These are phyloP conservation scores for Crucibulum parvulum DNA, from an alignment of 1,284 basidiomycete genomes.

Conservation along the genomic window DNA sequence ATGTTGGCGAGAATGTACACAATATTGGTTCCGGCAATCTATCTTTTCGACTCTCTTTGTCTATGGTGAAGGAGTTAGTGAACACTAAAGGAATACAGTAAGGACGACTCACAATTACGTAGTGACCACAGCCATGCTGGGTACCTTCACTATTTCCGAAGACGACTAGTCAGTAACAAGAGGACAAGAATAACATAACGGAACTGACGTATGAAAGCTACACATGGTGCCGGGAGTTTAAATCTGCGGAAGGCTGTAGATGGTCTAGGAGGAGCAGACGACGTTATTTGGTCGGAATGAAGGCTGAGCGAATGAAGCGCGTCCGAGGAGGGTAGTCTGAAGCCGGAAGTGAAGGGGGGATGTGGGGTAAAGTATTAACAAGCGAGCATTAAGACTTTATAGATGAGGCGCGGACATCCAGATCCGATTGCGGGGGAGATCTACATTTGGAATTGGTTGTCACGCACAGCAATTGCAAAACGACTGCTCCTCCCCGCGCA, in stretches of 20 bases:
- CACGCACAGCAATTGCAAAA: too few species aligned
- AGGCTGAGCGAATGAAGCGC: too few species aligned
- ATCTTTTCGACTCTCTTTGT: constrained; percentile 64
- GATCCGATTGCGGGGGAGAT: too few species aligned
- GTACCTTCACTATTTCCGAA: constrained; percentile 67
- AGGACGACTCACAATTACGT: constrained; percentile 42
- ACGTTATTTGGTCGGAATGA: constrained; percentile 17
- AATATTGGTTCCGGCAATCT: constrained; percentile 67
- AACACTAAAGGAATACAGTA: constrained; percentile 23
- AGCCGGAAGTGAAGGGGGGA: too few species aligned
- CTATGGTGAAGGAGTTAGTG: constrained; percentile 39
- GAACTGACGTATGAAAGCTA: constrained; percentile 72
- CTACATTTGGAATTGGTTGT: too few species aligned
- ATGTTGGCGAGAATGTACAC: constrained; percentile 53
- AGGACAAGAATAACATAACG: constrained; percentile 12
- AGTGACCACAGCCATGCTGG: constrained; percentile 78
- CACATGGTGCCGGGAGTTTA: constrained; percentile 56
- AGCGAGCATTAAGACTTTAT: too few species aligned
- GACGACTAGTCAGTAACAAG: constrained; percentile 19
- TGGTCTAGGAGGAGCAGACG: background rate
- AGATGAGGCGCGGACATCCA: too few species aligned
- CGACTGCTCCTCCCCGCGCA: too few species aligned
- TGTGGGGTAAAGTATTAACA: too few species aligned
- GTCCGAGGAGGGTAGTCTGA: too few species aligned
- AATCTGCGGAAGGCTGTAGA: background rate